phyloP scores from a whole-genome alignment of 495 filamentous ascomycete species.

The Xylaria acuta region DNA sequence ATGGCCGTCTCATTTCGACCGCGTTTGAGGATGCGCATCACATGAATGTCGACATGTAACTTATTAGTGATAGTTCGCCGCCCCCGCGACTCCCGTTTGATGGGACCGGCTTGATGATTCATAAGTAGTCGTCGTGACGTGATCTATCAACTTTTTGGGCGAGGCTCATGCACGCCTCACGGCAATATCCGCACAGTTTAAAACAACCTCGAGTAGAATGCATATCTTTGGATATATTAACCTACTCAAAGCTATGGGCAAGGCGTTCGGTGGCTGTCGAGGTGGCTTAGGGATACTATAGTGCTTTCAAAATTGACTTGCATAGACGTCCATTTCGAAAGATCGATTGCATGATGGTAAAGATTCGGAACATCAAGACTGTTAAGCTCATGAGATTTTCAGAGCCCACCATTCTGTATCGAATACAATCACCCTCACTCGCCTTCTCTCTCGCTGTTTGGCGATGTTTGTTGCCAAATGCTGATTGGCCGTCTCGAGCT shows the following conservation, averaged over 20 bases:
- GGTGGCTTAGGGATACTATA: neutral
- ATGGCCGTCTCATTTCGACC: slow-evolving; percentile 29
- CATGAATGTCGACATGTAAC: slow-evolving; percentile 16
- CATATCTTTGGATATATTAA: neutral
- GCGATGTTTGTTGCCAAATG: neutral
- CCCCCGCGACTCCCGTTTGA: slow-evolving; percentile 32
- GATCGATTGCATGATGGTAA: neutral
- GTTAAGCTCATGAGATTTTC: neutral
- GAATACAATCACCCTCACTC: neutral
- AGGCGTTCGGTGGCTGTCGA: neutral
- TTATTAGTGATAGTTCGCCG: slow-evolving; percentile 27
- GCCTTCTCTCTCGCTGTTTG: neutral
- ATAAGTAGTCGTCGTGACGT: slow-evolving; percentile 30
- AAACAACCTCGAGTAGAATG: neutral
- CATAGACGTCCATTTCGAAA: neutral
- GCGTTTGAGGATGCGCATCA: slow-evolving; percentile 30
- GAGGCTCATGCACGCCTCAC: neutral
- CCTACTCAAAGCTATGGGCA: neutral
- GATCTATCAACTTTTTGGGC: neutral
- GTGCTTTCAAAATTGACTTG: neutral
- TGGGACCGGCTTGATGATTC: slow-evolving; percentile 28
- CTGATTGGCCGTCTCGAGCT: neutral
- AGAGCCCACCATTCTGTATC: neutral
- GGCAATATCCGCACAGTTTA: neutral
- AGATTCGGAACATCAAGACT: neutral